Evolutionary conservation across 2,329 filamentous ascomycete species (phyloP).

Genomic region (Sporothrix globosa): DNA sequence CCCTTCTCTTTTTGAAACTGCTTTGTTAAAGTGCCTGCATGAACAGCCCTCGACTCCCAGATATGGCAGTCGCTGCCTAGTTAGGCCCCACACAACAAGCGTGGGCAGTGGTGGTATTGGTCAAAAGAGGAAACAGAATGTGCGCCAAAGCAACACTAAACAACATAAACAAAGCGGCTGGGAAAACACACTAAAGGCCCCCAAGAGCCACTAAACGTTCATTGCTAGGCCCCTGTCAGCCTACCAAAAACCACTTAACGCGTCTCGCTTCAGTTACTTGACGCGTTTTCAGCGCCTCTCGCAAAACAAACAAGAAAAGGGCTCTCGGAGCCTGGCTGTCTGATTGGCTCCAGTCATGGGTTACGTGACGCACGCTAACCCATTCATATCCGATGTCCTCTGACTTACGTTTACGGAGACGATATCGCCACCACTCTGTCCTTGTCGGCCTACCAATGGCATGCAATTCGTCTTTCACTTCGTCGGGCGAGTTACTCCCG

Average conservation of each 20-base stretch:
- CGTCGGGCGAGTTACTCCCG: too few species aligned
- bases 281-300: constrained; percentile 2
- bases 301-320: background rate
- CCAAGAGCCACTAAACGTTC: background rate
- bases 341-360: constrained; percentile 1
- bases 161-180: background rate
- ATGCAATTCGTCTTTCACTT: too few species aligned
- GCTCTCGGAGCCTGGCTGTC: background rate
- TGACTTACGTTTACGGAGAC: constrained; percentile 12
- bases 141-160: constrained; percentile 15
- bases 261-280: constrained; percentile 6
- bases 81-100: constrained; percentile 7
- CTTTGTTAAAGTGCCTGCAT: background rate
- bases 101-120: background rate
- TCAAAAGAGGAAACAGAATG: constrained; percentile 21
- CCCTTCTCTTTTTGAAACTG: constrained; percentile 7
- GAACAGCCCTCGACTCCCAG: background rate
- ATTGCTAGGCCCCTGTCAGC: background rate
- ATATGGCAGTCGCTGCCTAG: constrained; percentile 27
- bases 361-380: background rate
- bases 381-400: background rate
- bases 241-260: constrained; percentile 16
- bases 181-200: constrained; percentile 13
- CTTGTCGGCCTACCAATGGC: too few species aligned
- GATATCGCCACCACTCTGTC: background rate